Evolutionary conservation across 2,329 filamentous ascomycete species (phyloP).

Genomic region (Colletotrichum acutatum): DNA sequence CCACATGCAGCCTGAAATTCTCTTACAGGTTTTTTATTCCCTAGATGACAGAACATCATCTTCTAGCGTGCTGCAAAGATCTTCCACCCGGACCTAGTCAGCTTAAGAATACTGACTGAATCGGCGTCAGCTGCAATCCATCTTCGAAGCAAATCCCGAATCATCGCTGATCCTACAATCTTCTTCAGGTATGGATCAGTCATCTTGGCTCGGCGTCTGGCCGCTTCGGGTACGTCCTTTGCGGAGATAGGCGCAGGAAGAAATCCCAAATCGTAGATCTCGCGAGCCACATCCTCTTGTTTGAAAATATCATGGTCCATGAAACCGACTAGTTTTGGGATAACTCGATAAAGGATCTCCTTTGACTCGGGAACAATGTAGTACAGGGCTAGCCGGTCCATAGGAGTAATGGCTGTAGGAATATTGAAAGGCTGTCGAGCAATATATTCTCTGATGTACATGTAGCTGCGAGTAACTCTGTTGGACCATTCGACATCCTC

Average conservation of each 20-base stretch:
- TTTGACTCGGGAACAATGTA: neutral
- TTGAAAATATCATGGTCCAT: neutral
- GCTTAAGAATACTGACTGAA: neutral
- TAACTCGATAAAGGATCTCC: neutral
- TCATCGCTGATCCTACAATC: neutral
- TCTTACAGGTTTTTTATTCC: neutral
- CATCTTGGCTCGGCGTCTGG: neutral
- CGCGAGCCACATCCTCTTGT: neutral
- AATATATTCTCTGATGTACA: neutral
- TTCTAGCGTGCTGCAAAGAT: neutral
- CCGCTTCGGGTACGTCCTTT: neutral
- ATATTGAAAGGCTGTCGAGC: neutral
- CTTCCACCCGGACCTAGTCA: neutral
- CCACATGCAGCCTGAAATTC: too few species aligned
- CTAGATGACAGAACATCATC: neutral
- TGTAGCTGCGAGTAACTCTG: neutral
- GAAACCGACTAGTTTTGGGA: neutral
- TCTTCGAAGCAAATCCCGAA: neutral
- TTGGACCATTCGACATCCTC: neutral
- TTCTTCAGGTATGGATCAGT: neutral
- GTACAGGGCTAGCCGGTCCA: neutral
- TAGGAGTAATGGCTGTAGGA: neutral
- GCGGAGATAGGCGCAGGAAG: neutral
- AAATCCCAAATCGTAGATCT: neutral
- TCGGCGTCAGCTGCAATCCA: neutral